Evolutionary conservation across 1,284 basidiomycete species (phyloP), one percentile per base, ranked within the genome.

Genomic region (Volvariella volvacea): DNA sequence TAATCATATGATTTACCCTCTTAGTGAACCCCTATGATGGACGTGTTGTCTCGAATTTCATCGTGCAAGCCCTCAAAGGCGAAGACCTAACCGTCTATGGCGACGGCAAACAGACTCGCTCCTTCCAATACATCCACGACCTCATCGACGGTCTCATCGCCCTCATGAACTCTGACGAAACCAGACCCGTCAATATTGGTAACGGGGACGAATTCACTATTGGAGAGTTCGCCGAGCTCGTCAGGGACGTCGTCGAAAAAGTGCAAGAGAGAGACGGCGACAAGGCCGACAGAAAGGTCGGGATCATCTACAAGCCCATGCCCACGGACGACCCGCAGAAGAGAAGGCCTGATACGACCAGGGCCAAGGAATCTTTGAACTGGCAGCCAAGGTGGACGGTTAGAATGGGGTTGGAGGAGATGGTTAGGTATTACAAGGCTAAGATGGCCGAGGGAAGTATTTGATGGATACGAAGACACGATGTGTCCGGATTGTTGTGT

Each of bases 31-130:
- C 93, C 1, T 81, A 83, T 59, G 95, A 98, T 59, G 95, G 95
- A 19, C 88, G 95, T 47, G 92, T 99, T 47, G 95, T 99, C 28
- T 95, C 92, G 60, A 98, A 98, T 70, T 97, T 99, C 65, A 95
- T 97, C 60, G 87, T 97, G 45, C 94, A 97, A 59, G 95, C 94
- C 7, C 80, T 99, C 47, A 87, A 87, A 55, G 93, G 92, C 42
- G 86, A 98, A 67, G 88, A 96, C 63, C 83, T 99, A 74, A 96
- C 93, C 41, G 88, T 98, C 39, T 99, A 97, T 66, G 95, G 95
- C 42, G 95, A 98, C 60, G 95, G 95, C 48, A 81, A 72, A 39
- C 93, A 97, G 68, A 98, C 95, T 16, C 86, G 95, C 47, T 97
- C 93, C 15, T 96, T 98, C 81, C 91, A 93, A 70, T 96, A 93